These are phyloP conservation scores for Daldinia vernicosa DNA, from an alignment of 495 filamentous ascomycete species.

Conservation along the genomic window DNA sequence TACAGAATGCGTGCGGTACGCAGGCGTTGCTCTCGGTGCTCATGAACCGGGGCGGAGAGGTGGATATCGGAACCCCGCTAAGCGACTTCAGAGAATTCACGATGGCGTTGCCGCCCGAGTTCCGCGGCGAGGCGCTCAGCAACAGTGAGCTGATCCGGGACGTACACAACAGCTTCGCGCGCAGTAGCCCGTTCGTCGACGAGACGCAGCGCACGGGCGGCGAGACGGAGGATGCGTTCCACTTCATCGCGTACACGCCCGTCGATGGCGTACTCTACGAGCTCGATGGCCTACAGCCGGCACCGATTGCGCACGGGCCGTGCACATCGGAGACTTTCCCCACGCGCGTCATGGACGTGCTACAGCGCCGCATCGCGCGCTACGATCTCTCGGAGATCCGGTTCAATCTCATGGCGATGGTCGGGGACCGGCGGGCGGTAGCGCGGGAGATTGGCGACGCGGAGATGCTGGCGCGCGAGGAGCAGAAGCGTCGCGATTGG, in stretches of 20 bases:
- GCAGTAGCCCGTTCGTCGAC: conserved; percentile 87
- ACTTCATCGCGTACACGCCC: conserved; percentile 95
- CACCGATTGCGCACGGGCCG: conserved; percentile 86
- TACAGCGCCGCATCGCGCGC: conserved; percentile 82
- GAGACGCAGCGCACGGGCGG: conserved; percentile 75
- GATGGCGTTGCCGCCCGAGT: conserved; percentile 82
- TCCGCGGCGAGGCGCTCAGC: conserved; percentile 67
- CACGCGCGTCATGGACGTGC: conserved; percentile 82
- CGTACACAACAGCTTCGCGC: conserved; percentile 93
- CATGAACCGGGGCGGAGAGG: conserved; percentile 75
- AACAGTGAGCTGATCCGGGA: conserved; percentile 84
- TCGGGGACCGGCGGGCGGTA: conserved; percentile 75
- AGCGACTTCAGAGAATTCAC: conserved; percentile 91
- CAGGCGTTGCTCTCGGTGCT: conserved; percentile 94
- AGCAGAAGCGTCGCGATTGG: conserved; percentile 86
- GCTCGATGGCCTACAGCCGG: conserved; percentile 91
- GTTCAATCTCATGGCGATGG: conserved; percentile 95
- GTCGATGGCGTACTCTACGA: conserved; percentile 86
- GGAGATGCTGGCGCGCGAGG: conserved; percentile 80
- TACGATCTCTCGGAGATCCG: conserved; percentile 89
- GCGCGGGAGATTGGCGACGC: conserved; percentile 85
- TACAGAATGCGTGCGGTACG: conserved; percentile 98
- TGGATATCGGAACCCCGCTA: conserved; percentile 69
- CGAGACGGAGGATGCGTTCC: conserved; percentile 83
- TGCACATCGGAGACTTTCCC: conserved; percentile 77